phyloP scores from a whole-genome alignment of 2,329 filamentous ascomycete genomes.

The Aspergillus sclerotialis region DNA sequence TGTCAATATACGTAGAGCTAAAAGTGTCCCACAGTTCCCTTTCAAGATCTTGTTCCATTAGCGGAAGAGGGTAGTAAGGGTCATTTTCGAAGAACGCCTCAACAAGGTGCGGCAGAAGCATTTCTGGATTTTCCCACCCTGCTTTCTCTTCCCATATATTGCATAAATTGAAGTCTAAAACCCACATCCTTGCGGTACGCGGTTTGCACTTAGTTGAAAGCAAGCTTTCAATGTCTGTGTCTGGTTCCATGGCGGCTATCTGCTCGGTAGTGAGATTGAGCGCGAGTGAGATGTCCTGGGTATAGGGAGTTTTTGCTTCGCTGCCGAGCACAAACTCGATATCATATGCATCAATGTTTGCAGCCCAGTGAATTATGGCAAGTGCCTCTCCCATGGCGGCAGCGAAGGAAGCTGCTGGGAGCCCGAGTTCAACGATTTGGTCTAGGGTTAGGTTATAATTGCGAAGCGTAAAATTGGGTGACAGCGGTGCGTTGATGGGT shows the following conservation, averaged over 20 bases:
- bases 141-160: constrained; percentile 2
- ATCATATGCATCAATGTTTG: constrained; percentile 8
- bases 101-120: constrained; percentile 4
- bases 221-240: constrained; percentile 3
- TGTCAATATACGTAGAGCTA: background rate
- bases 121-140: background rate
- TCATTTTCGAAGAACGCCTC: constrained; percentile 6
- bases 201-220: background rate
- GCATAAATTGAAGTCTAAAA: constrained; percentile 6
- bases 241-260: background rate
- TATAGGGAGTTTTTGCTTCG: constrained; percentile 1
- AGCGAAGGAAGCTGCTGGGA: constrained; percentile 2
- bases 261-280: background rate
- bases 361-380: constrained; percentile 7
- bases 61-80: constrained; percentile 5
- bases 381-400: constrained; percentile 4
- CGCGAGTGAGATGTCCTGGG: background rate
- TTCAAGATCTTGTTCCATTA: background rate
- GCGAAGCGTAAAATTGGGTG: constrained; percentile 7
- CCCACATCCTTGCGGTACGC: constrained; percentile 1
- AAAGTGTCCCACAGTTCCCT: constrained; percentile 3
- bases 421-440: constrained; percentile 7
- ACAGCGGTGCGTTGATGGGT: background rate
- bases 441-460: constrained; percentile 7
- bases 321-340: constrained; percentile 9